A percentile compares a stretch with the other conserved stretches of the same genome.
phyloP scores from a whole-genome alignment of 192 early-diverging fungal species.

The Backusella macrospora region DNA sequence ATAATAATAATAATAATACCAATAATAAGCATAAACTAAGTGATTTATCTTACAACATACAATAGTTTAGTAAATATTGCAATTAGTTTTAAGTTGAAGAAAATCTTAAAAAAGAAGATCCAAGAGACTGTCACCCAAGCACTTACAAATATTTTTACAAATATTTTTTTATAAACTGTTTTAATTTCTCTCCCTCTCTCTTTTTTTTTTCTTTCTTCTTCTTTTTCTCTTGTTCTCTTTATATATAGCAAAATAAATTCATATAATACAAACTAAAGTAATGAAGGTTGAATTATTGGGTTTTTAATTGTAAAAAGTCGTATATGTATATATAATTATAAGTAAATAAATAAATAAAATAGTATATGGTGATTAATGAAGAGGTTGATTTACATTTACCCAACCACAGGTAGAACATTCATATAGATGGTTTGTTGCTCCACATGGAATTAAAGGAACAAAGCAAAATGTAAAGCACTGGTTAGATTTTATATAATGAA shows the following conservation, averaged over 20 bases:
- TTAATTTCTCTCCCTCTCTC: background rate
- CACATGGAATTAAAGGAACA: constrained; percentile 44
- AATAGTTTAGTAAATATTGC: background rate
- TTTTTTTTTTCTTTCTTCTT: background rate
- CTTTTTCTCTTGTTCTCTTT: too few species aligned
- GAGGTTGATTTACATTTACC: constrained; percentile 40
- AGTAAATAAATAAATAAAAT: background rate
- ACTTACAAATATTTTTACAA: background rate
- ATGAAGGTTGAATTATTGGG: too few species aligned
- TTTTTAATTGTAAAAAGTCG: too few species aligned
- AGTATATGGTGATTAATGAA: background rate
- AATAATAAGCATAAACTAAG: background rate
- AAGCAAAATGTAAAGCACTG: constrained; percentile 48
- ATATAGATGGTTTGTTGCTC: constrained; percentile 32
- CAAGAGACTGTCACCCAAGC: background rate
- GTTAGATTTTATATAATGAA: constrained; percentile 34
- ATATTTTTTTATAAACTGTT: background rate
- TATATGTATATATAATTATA: background rate
- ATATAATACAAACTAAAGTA: too few species aligned
- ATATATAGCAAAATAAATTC: background rate
- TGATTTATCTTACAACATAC: background rate
- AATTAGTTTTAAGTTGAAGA: background rate
- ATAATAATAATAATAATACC: background rate
- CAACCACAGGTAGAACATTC: constrained; percentile 45
- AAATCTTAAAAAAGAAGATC: background rate